Percentiles rank a stretch among this genome's conserved stretches.
phyloP scores from a whole-genome alignment of 352 stramenopile species.

The Phytophthora multivora region DNA sequence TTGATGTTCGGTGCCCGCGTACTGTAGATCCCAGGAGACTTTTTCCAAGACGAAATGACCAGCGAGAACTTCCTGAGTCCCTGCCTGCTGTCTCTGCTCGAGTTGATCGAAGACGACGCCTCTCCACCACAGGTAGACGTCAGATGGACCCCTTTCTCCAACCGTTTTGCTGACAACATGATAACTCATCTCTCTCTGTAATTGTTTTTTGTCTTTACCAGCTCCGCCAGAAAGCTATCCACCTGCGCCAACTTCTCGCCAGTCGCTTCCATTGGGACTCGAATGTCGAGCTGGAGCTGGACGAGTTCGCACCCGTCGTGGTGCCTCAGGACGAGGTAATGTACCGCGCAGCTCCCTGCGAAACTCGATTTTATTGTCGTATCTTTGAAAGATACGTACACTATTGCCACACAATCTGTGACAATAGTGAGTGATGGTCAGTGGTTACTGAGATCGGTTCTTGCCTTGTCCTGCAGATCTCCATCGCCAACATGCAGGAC shows the following conservation, averaged over 20 bases:
- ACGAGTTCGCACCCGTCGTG: slow-evolving; percentile 59
- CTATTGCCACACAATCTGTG: too few species aligned
- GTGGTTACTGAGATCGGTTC: slow-evolving; percentile 21
- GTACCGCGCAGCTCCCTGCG: background rate
- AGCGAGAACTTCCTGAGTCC: slow-evolving; percentile 68
- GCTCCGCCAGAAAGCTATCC: slow-evolving; percentile 33
- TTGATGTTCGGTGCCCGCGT: too few species aligned
- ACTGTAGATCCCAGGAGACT: slow-evolving; percentile 62
- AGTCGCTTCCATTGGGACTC: slow-evolving; percentile 46
- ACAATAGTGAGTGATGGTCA: slow-evolving; percentile 27
- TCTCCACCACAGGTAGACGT: slow-evolving; percentile 36
- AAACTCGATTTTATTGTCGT: background rate
- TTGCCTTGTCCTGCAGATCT: slow-evolving; percentile 7
- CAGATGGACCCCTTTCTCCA: slow-evolving; percentile 1
- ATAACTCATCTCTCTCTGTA: slow-evolving; percentile 17
- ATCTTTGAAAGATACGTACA: slow-evolving; percentile 23
- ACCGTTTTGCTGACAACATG: slow-evolving; percentile 1
- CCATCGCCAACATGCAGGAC: background rate
- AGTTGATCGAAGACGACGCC: slow-evolving; percentile 62
- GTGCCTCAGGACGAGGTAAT: slow-evolving; percentile 46
- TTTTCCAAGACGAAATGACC: slow-evolving; percentile 71
- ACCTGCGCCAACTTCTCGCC: slow-evolving; percentile 42
- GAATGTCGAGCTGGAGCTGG: slow-evolving; percentile 26
- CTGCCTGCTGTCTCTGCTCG: slow-evolving; percentile 64
- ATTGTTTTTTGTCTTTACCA: slow-evolving; percentile 12